Base-by-base conservation (phyloP, 2,329 filamentous ascomycete genomes). In the Clonostachys byssicola region DNA sequence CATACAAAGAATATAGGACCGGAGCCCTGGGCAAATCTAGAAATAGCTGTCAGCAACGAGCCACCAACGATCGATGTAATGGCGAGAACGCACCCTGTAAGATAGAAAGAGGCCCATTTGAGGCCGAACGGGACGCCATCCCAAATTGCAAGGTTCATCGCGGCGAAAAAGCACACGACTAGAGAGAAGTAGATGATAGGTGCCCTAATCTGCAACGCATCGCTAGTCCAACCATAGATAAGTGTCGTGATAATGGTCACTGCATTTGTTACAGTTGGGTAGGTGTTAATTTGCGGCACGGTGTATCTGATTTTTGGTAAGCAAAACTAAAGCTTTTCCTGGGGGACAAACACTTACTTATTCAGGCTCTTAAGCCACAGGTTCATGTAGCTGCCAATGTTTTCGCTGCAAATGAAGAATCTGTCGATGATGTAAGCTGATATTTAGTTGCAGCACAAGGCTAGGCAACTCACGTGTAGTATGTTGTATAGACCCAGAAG, bases 341-440 rank as follows among this genome's bases (percentile, higher is more conserved):
- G 23, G 23, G 6, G 5, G 23, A 30, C 23, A 3, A 30, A 30
- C 5, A 40, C 39, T 12, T 16, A 40, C 39, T 14, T 18, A 12
- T 42, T 42, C 18, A 42, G 40, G 10, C 40, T 42, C 40, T 42
- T 42, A 7, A 42, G 40, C 40, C 40, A 42, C 14, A 42, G 40
- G n/a, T 42, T 42, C 40, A 42, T 42, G 13, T 14, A 42, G 17
- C 40, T 42, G 40, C 40, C 40, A 42, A 42, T 42, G 40, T 42
- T 42, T 17, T 42, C 40, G 40, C 40, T 42, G 40, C 40, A 42
- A 7, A 42, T 42, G 18, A 42, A 42, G 12, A 42, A 42, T 30
- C 40, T 42, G 9, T 30, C 3, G 9, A 30, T 9, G 8, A 9
- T 10, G 10, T 30, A 10, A 30, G 23, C 9, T 4, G 10, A 30